A percentile compares a stretch with the other conserved stretches of the same genome.
phyloP scores from a whole-genome alignment of 208 protist species.

The Trypanosoma grayi region DNA sequence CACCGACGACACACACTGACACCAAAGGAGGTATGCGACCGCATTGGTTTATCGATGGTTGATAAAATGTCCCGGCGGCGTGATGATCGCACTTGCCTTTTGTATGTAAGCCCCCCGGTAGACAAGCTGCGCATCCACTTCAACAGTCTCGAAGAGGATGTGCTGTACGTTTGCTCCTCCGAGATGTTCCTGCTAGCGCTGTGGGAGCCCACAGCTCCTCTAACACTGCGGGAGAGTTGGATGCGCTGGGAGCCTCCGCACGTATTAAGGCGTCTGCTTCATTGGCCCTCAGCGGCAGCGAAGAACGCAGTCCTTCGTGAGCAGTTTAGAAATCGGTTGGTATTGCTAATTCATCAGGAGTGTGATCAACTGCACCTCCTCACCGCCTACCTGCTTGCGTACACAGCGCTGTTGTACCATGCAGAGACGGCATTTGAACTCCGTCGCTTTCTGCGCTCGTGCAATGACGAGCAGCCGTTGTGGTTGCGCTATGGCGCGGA shows the following conservation, averaged over 20 bases:
- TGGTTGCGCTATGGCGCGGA: constrained; percentile 33
- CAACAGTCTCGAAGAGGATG: constrained; percentile 52
- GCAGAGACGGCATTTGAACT: constrained; percentile 37
- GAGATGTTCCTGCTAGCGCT: constrained; percentile 67
- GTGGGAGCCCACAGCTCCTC: constrained; percentile 49
- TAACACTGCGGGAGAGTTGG: constrained; percentile 51
- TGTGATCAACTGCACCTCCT: constrained; percentile 60
- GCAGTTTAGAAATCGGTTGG: constrained; percentile 30
- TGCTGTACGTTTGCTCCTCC: constrained; percentile 61
- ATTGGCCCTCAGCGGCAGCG: background rate
- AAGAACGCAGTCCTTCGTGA: background rate
- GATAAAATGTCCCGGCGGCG: constrained; percentile 17
- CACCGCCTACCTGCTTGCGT: constrained; percentile 68
- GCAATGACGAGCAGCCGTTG: constrained; percentile 39
- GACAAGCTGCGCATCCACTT: constrained; percentile 52
- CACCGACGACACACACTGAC: constrained; percentile 29
- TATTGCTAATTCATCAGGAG: constrained; percentile 64
- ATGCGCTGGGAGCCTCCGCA: constrained; percentile 40
- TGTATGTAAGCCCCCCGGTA: constrained; percentile 68
- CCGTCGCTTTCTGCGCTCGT: constrained; percentile 49
- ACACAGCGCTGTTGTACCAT: constrained; percentile 60
- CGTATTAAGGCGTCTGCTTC: constrained; percentile 10
- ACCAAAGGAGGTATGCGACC: constrained; percentile 51
- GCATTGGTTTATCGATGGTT: constrained; percentile 38
- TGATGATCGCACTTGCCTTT: constrained; percentile 36